Conservation (phyloP, 768 basidiomycete genomes). For the Boletus edulis region DNA sequence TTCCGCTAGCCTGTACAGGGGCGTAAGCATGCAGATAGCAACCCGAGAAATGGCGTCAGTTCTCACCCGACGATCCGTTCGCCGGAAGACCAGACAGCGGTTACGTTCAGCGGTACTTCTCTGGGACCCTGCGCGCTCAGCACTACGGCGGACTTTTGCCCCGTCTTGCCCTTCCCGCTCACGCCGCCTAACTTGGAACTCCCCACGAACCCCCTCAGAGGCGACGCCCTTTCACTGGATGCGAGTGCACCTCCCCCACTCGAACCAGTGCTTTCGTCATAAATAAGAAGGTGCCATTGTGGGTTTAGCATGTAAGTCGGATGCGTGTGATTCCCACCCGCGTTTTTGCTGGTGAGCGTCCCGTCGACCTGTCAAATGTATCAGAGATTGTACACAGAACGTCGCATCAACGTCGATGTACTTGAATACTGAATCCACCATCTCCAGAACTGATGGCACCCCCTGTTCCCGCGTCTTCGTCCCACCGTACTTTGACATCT, state of each 20-base stretch:
- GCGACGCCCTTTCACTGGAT: background rate
- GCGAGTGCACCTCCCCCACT: slow-evolving; percentile 1
- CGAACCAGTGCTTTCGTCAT: slow-evolving; percentile 29
- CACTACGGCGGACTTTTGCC: slow-evolving; percentile 39
- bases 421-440: slow-evolving; percentile 13
- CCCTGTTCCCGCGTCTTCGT: slow-evolving; percentile 32
- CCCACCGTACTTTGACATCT: slow-evolving; percentile 43
- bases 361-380: slow-evolving; percentile 50
- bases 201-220: background rate
- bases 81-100: slow-evolving; percentile 72
- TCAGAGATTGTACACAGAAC: background rate
- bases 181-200: slow-evolving; percentile 8
- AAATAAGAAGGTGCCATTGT: slow-evolving; percentile 72
- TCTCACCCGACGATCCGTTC: slow-evolving; percentile 73
- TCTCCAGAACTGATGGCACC: background rate
- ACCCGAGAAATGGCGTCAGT: background rate
- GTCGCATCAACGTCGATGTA: background rate
- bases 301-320: slow-evolving; percentile 90
- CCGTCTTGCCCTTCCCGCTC: background rate
- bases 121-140: slow-evolving; percentile 55
- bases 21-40: background rate
- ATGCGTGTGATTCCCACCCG: slow-evolving; percentile 81
- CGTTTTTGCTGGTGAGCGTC: slow-evolving; percentile 61
- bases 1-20: slow-evolving; percentile 45
- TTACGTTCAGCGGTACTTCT: slow-evolving; percentile 72